Percentiles rank a stretch among this genome's conserved stretches.
Evolutionary conservation across 2,329 filamentous ascomycete genomes (phyloP).

Genomic region (Epichloe gansuensis): DNA sequence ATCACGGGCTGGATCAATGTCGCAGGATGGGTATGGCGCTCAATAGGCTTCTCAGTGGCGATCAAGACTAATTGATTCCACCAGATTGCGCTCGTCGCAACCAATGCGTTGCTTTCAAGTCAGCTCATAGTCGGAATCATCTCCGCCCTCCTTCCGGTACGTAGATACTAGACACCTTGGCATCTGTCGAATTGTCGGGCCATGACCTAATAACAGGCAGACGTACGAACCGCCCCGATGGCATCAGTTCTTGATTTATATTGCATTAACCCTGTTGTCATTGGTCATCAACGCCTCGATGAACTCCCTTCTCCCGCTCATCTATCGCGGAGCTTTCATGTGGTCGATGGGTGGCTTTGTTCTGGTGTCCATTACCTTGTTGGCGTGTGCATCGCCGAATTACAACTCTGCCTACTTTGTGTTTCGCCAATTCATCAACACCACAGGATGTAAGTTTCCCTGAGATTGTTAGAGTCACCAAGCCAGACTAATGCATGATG

Average conservation of each 20-base stretch:
- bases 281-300: conserved; percentile 20
- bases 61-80: background rate
- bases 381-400: conserved; percentile 51
- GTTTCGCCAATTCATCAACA: conserved; percentile 20
- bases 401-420: conserved; percentile 29
- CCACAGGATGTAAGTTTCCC: conserved; percentile 15
- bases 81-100: conserved; percentile 49
- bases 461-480: background rate
- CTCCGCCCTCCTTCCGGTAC: conserved; percentile 39
- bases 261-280: conserved; percentile 16
- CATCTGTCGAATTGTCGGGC: background rate
- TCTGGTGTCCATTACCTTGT: conserved; percentile 55
- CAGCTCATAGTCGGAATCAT: conserved; percentile 56
- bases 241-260: conserved; percentile 53
- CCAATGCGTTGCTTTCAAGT: conserved; percentile 54
- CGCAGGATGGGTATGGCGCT: conserved; percentile 42
- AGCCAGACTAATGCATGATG: background rate
- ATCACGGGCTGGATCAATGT: conserved; percentile 49
- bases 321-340: conserved; percentile 52
- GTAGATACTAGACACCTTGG: background rate
- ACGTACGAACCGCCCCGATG: conserved; percentile 45
- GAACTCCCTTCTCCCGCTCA: conserved; percentile 18
- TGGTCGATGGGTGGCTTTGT: conserved; percentile 59
- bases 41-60: background rate
- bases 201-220: background rate